phyloP scores from a whole-genome alignment of 805 yeast genomes.

The Vanderwaltozyma polyspora region DNA sequence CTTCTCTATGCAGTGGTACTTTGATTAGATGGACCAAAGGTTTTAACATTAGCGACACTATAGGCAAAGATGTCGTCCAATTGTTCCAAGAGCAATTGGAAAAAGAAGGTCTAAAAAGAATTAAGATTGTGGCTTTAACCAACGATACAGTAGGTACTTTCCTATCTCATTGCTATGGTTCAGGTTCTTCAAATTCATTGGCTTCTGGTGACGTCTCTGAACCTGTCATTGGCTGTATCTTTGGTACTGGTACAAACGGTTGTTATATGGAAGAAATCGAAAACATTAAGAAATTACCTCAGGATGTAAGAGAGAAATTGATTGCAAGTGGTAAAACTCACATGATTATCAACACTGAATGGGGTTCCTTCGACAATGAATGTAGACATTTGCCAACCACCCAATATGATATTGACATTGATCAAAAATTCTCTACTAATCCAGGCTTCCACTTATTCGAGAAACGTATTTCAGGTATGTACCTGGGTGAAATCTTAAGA shows the following conservation, averaged over 20 bases:
- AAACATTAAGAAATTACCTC: conserved; percentile 60
- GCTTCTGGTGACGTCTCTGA: conserved; percentile 51
- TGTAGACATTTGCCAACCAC: conserved; percentile 67
- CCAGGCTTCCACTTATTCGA: conserved; percentile 86
- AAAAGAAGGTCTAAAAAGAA: conserved; percentile 40
- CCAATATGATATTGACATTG: conserved; percentile 62
- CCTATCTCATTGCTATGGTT: conserved; percentile 74
- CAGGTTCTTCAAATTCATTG: conserved; percentile 36
- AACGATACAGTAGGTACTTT: conserved; percentile 95
- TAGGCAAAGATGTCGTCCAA: conserved; percentile 71
- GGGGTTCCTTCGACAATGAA: conserved; percentile 95
- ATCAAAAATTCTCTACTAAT: conserved; percentile 58
- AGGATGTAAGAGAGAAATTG: conserved; percentile 30
- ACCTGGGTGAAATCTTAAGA: conserved; percentile 79
- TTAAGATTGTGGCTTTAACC: conserved; percentile 74
- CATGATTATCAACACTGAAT: conserved; percentile 91
- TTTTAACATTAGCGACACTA: conserved; percentile 72
- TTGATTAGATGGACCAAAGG: conserved; percentile 96
- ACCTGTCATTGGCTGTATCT: conserved; percentile 80
- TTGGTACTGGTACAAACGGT: conserved; percentile 97
- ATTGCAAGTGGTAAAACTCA: conserved; percentile 38
- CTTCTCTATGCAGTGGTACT: conserved; percentile 65
- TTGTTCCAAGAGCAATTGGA: conserved; percentile 63
- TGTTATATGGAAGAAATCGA: conserved; percentile 76
- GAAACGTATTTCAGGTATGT: conserved; percentile 86